Base-by-base conservation (phyloP, 371 early-diverging fungal species). In the Thermomucor indicae-seudaticae region DNA sequence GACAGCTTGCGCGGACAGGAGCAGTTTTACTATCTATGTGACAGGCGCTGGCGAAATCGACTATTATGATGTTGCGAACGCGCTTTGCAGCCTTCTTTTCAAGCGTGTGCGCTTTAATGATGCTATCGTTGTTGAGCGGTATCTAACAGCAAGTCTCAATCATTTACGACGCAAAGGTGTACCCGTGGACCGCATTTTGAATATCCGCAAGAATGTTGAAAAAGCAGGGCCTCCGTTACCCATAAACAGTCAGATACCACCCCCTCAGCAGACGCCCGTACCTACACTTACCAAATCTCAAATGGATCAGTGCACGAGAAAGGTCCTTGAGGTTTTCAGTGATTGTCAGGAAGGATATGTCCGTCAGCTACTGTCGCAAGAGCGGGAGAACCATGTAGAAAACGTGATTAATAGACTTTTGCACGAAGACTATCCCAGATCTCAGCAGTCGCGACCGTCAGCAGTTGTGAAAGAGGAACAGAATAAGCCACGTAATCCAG, bases 141-240 rank as follows among this genome's bases (percentile, higher is more conserved):
- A 86, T 49, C 65, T 89, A 35, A 80, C 81, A 3, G 81, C 86
- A 0, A 75, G 79, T 3, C 54, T 89, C n/a, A 47, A 57, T 16
- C 83, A 78, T 37, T 60, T 90, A 43, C 64, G 78, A 19, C 63
- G 83, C 19, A 89, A 93, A 65, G 86, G 92, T 24, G 91, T 92
- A 47, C 93, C 92, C 22, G 92, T 95, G 1, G 95, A 93, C 54
- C 85, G 95, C 34, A 88, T 95, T 29, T 57, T 93, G 39, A 86
- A 83, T 48, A 66, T 82, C 1, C 75, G 72, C 24, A 81, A 72
- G 58, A 66, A 44, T 29, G 51, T 40, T 14, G 53, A 52, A 23
- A 47, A 19, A 34, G 10, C 42, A 53, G 14, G 20, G 3, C 11
- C 22, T 32, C 4, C 30, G 11, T 14, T 29, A 12, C 25, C 38